A percentile compares a stretch with the other conserved stretches of the same genome.
Evolutionary conservation across 1,139 yeast genomes (phyloP).

Genomic region (Yamadazyma atmosphaerica): DNA sequence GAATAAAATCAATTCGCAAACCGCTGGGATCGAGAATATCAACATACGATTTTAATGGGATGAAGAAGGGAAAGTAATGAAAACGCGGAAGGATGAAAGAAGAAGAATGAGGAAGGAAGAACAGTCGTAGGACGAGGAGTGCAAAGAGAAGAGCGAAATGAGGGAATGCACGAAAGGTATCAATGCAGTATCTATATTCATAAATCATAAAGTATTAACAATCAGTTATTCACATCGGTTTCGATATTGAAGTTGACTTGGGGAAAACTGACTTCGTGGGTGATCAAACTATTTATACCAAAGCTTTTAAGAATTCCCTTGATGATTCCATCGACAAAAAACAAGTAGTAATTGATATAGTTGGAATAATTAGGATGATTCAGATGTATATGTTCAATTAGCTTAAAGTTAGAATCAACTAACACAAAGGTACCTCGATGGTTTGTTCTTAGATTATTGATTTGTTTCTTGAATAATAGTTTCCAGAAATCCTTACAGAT

Average conservation of each 20-base stretch:
- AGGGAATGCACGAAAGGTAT: too few relatives aligned
- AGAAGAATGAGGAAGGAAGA: too few relatives aligned
- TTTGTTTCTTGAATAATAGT: constrained; percentile 74
- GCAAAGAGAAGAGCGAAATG: too few relatives aligned
- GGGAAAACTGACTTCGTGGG: constrained; percentile 69
- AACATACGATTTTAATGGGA: too few relatives aligned
- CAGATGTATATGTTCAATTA: constrained; percentile 57
- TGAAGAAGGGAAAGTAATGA: background rate
- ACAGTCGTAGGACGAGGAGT: too few relatives aligned
- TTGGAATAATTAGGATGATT: constrained; percentile 46
- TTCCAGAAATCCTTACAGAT: constrained; percentile 93
- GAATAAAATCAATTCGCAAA: too few relatives aligned
- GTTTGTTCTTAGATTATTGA: constrained; percentile 89
- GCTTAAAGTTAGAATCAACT: constrained; percentile 63
- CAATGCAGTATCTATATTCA: background rate
- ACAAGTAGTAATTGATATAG: constrained; percentile 57
- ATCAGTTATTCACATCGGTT: constrained; percentile 35
- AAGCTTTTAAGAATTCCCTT: constrained; percentile 74
- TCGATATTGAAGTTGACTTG: constrained; percentile 72
- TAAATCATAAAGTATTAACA: background rate
- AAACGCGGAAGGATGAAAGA: too few relatives aligned
- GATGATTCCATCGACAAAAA: constrained; percentile 84
- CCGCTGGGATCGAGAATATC: background rate
- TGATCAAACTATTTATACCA: constrained; percentile 66
- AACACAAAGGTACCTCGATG: constrained; percentile 85